phyloP scores from a whole-genome alignment of 1,284 basidiomycete species.

The Vanrija sp. region DNA sequence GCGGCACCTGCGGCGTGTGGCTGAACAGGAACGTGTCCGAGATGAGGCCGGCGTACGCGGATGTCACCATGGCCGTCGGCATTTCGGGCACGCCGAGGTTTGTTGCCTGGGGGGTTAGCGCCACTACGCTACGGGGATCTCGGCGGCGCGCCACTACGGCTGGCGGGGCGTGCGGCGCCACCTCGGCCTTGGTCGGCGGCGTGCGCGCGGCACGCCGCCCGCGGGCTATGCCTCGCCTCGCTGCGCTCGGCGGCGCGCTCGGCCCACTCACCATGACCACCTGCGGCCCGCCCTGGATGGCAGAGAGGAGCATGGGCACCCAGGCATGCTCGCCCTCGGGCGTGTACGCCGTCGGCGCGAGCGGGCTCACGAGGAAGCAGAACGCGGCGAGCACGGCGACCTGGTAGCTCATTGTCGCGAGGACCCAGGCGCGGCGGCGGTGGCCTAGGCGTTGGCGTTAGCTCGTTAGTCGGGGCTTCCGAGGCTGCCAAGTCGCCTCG shows the following conservation, averaged over 20 bases:
- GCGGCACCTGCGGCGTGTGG: neutral
- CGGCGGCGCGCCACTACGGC: too few species aligned
- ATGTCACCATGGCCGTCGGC: slow-evolving; percentile 31
- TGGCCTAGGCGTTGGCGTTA: slow-evolving; percentile 10
- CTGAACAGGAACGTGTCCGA: slow-evolving; percentile 25
- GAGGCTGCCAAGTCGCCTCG: neutral
- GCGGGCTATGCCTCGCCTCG: too few species aligned
- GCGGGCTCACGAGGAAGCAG: slow-evolving; percentile 7
- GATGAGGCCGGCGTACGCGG: slow-evolving; percentile 24
- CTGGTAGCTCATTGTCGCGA: slow-evolving; percentile 13
- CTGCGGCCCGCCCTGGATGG: slow-evolving; percentile 24
- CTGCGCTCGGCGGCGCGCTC: too few species aligned
- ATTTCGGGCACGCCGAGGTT: slow-evolving; percentile 24
- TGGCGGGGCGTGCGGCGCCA: too few species aligned
- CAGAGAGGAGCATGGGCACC: slow-evolving; percentile 18
- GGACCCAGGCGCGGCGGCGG: slow-evolving; percentile 16
- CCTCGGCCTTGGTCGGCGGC: too few species aligned
- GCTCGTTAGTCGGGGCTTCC: neutral
- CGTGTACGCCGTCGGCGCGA: neutral
- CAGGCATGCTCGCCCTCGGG: slow-evolving; percentile 11
- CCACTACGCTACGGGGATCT: too few species aligned
- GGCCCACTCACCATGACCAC: slow-evolving; percentile 24
- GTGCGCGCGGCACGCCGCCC: too few species aligned
- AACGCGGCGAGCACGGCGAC: slow-evolving; percentile 12
- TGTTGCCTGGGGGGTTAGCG: slow-evolving; percentile 15